Percentiles rank a stretch among this genome's conserved stretches.
These are phyloP conservation scores for Leptomonas seymouri DNA, from an alignment of 208 protist genomes.

Conservation along the genomic window DNA sequence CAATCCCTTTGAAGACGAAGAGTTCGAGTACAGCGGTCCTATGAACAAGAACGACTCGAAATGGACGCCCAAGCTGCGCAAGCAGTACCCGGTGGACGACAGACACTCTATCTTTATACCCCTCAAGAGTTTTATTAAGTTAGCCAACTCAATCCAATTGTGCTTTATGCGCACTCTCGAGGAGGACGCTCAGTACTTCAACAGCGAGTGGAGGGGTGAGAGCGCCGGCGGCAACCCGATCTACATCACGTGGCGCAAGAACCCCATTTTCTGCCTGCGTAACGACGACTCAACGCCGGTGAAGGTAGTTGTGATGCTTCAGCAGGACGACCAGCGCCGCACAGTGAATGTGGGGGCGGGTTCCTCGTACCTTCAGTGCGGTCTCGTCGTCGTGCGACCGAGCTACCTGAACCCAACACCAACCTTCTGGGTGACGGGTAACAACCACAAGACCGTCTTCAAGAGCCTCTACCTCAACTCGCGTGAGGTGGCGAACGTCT, in stretches of 20 bases:
- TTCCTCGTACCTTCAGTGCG: constrained; percentile 67
- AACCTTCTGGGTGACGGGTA: constrained; percentile 65
- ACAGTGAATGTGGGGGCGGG: constrained; percentile 38
- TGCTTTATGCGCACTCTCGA: constrained; percentile 60
- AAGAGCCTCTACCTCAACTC: constrained; percentile 85
- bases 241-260: constrained; percentile 70
- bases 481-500: constrained; percentile 62
- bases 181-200: constrained; percentile 36
- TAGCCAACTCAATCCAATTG: constrained; percentile 54
- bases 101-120: constrained; percentile 65
- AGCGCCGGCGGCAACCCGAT: constrained; percentile 74
- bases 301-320: constrained; percentile 47
- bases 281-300: constrained; percentile 37
- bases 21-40: constrained; percentile 58
- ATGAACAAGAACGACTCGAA: constrained; percentile 52
- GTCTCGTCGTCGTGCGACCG: constrained; percentile 47
- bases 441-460: constrained; percentile 62
- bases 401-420: constrained; percentile 43
- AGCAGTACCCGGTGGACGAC: constrained; percentile 50
- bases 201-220: constrained; percentile 46
- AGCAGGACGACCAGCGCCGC: constrained; percentile 70
- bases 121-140: constrained; percentile 51
- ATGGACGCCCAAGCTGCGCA: constrained; percentile 53
- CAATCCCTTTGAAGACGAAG: constrained; percentile 72
- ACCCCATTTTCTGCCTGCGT: constrained; percentile 69